A percentile compares a stretch with the other conserved stretches of the same genome.
Evolutionary conservation across 2,329 filamentous ascomycete species (phyloP).

Genomic region (Dactylellina haptotyla): DNA sequence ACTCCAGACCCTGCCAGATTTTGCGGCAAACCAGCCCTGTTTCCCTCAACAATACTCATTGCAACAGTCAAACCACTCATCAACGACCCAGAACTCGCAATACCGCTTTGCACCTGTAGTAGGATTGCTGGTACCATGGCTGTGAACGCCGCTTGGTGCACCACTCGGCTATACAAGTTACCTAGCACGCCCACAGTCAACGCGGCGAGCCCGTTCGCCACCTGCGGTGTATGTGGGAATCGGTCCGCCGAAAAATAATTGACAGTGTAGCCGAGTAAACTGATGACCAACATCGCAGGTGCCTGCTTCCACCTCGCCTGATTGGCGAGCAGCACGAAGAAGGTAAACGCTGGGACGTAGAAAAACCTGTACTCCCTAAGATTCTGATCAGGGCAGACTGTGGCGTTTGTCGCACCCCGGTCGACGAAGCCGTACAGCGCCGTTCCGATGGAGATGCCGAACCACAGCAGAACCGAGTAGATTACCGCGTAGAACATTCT

Average conservation of each 20-base stretch:
- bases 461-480: conserved; percentile 77
- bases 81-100: conserved; percentile 70
- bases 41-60: conserved; percentile 49
- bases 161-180: conserved; percentile 78
- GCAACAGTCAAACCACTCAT: conserved; percentile 59
- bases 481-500: conserved; percentile 80
- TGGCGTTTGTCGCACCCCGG: conserved; percentile 65
- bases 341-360: conserved; percentile 77
- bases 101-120: conserved; percentile 71
- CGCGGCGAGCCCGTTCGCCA: conserved; percentile 80
- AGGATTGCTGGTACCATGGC: conserved; percentile 90
- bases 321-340: conserved; percentile 66
- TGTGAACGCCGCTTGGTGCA: conserved; percentile 82
- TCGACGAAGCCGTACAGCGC: conserved; percentile 73
- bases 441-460: conserved; percentile 76
- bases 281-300: conserved; percentile 79
- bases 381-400: conserved; percentile 65
- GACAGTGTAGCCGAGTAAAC: conserved; percentile 77
- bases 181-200: conserved; percentile 80
- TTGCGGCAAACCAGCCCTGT: conserved; percentile 13
- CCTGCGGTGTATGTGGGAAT: conserved; percentile 76
- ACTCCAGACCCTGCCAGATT: not conserved
- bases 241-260: conserved; percentile 76
- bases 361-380: conserved; percentile 71
- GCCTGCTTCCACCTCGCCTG: conserved; percentile 83